phyloP scores from a whole-genome alignment of 2,329 filamentous ascomycete genomes.

The Diplodia seriata region DNA sequence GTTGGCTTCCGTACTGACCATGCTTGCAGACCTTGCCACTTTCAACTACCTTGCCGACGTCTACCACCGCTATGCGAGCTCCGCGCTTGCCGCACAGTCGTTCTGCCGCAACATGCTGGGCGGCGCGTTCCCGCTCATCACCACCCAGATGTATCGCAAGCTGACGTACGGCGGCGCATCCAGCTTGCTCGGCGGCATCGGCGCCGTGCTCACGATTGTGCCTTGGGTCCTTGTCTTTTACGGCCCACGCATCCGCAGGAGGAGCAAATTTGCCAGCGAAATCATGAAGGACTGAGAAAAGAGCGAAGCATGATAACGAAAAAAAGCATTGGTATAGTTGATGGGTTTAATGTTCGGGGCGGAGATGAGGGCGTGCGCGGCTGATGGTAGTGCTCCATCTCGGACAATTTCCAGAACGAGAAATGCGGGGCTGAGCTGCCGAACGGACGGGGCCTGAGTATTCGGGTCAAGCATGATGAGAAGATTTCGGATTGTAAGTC shows the following conservation, averaged over 20 bases:
- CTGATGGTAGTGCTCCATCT: neutral
- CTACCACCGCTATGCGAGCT: conserved; percentile 84
- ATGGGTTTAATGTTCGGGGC: neutral
- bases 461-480: neutral
- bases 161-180: conserved; percentile 75
- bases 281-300: conserved; percentile 38
- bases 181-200: conserved; percentile 76
- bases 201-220: conserved; percentile 72
- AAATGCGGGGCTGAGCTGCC: neutral
- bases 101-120: conserved; percentile 86
- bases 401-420: neutral
- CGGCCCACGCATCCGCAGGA: conserved; percentile 75
- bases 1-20: conserved; percentile 33
- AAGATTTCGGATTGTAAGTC: neutral
- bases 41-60: conserved; percentile 94
- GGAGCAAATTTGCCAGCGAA: conserved; percentile 74
- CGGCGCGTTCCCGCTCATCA: conserved; percentile 81
- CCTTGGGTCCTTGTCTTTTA: conserved; percentile 86
- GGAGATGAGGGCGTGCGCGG: conserved; percentile 7
- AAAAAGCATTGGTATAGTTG: neutral
- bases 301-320: neutral
- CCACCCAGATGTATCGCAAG: conserved; percentile 72
- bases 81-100: conserved; percentile 83
- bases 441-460: neutral
- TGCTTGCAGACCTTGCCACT: conserved; percentile 64